phyloP scores from a whole-genome alignment of 352 stramenopile genomes.

The Sclerospora graminicola region DNA sequence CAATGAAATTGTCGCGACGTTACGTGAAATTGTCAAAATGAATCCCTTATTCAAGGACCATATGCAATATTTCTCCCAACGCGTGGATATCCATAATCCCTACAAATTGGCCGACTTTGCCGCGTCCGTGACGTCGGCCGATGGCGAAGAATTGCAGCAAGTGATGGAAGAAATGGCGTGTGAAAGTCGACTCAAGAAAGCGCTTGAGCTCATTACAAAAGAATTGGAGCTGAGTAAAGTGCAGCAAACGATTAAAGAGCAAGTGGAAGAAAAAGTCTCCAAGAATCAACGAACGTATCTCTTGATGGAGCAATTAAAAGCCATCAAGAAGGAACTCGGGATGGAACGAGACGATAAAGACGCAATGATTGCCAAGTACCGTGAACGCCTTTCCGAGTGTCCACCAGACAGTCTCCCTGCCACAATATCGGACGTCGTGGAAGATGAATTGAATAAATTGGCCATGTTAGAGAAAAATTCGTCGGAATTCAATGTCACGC shows the following conservation, averaged over 20 bases:
- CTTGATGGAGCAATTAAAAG: constrained; percentile 97
- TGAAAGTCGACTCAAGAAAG: constrained; percentile 91
- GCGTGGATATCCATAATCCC: constrained; percentile 92
- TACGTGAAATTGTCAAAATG: constrained; percentile 94
- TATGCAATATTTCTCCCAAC: constrained; percentile 94
- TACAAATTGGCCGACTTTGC: constrained; percentile 98
- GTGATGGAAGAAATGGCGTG: constrained; percentile 95
- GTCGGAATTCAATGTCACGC: constrained; percentile 68
- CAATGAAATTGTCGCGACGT: constrained; percentile 96
- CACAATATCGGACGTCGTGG: constrained; percentile 48
- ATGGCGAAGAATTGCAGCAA: constrained; percentile 88
- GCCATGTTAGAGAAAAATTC: constrained; percentile 70
- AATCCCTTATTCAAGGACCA: constrained; percentile 98
- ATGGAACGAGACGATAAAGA: constrained; percentile 31
- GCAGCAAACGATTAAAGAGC: constrained; percentile 95
- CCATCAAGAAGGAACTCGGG: constrained; percentile 98
- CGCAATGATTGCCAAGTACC: constrained; percentile 37
- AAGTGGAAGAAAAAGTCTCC: constrained; percentile 88
- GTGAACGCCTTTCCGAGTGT: constrained; percentile 47
- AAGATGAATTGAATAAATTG: constrained; percentile 52
- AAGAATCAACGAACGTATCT: constrained; percentile 98
- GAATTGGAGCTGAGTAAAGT: constrained; percentile 94
- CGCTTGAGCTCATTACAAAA: constrained; percentile 94
- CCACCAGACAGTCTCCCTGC: constrained; percentile 34
- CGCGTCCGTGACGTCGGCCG: constrained; percentile 89